Percentiles rank a stretch among this genome's conserved stretches.
These are phyloP conservation scores for Sanghuangporus sanghuang DNA, from an alignment of 1,284 basidiomycete species.

Conservation along the genomic window DNA sequence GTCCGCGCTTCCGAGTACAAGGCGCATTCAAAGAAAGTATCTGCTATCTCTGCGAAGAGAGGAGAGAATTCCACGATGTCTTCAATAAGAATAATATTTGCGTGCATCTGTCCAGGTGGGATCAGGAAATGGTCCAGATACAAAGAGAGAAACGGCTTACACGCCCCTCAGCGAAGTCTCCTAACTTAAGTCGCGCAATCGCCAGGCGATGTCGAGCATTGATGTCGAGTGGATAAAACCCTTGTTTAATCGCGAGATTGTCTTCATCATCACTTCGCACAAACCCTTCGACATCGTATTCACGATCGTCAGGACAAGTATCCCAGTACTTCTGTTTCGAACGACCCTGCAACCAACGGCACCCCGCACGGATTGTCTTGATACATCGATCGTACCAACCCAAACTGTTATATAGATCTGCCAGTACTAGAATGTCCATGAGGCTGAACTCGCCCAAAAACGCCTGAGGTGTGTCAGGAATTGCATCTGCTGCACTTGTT, in stretches of 20 bases:
- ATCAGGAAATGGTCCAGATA: not conserved
- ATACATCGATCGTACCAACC: conserved; percentile 69
- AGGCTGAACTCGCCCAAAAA: conserved; percentile 46
- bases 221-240: conserved; percentile 66
- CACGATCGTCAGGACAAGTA: conserved; percentile 78
- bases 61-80: conserved; percentile 74
- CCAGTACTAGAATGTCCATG: conserved; percentile 71
- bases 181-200: conserved; percentile 77
- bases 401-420: conserved; percentile 76
- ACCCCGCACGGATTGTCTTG: conserved; percentile 68
- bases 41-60: conserved; percentile 79
- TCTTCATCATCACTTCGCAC: conserved; percentile 13
- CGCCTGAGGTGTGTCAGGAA: conserved; percentile 29
- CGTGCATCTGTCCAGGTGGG: conserved; percentile 55
- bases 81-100: conserved; percentile 62
- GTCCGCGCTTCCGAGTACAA: conserved; percentile 73
- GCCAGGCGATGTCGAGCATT: conserved; percentile 86
- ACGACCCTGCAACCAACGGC: conserved; percentile 87
- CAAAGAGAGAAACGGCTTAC: conserved; percentile 32
- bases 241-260: conserved; percentile 31
- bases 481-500: conserved; percentile 28
- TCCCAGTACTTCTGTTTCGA: conserved; percentile 78
- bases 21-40: conserved; percentile 74
- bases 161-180: conserved; percentile 77
- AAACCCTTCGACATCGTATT: conserved; percentile 59